phyloP scores from a whole-genome alignment of 2,329 filamentous ascomycete species.

The Neofusicoccum parvum region DNA sequence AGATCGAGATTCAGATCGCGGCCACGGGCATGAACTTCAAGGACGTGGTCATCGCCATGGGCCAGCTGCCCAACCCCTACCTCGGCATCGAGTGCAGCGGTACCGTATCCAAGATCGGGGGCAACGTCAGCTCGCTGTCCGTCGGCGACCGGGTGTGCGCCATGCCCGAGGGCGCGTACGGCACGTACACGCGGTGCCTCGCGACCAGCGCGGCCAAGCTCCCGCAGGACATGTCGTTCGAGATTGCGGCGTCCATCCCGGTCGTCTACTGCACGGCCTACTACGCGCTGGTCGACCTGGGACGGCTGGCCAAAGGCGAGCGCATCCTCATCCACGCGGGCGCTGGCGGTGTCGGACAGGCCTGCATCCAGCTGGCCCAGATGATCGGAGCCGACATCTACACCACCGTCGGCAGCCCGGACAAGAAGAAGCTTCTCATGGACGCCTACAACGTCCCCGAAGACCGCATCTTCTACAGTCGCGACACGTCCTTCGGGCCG shows the following conservation, averaged over 20 bases:
- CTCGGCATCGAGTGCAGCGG: constrained; percentile 27
- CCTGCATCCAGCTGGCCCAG: constrained; percentile 30
- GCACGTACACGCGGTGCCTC: constrained; percentile 6
- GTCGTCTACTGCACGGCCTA: constrained; percentile 26
- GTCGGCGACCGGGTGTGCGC: constrained; percentile 23
- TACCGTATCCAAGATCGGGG: constrained; percentile 24
- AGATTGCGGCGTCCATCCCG: constrained; percentile 29
- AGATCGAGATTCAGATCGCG: constrained; percentile 31
- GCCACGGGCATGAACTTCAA: constrained; percentile 23
- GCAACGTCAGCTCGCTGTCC: constrained; percentile 16
- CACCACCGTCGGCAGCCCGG: constrained; percentile 31
- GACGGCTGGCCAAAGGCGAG: constrained; percentile 22
- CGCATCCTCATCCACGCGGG: constrained; percentile 37
- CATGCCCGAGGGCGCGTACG: constrained; percentile 20
- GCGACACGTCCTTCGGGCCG: constrained; percentile 32
- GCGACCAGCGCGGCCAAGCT: constrained; percentile 8
- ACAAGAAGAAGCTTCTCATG: constrained; percentile 31
- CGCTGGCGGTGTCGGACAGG: constrained; percentile 35
- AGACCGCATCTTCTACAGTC: constrained; percentile 36
- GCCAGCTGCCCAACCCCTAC: constrained; percentile 25
- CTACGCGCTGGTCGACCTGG: constrained; percentile 25
- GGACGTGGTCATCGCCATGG: constrained; percentile 25
- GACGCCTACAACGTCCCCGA: constrained; percentile 31
- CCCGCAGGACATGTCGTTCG: constrained; percentile 24
- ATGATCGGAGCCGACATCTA: constrained; percentile 33